phyloP scores from a whole-genome alignment of 2,329 filamentous ascomycete genomes.

The Akanthomyces dipterigenus region DNA sequence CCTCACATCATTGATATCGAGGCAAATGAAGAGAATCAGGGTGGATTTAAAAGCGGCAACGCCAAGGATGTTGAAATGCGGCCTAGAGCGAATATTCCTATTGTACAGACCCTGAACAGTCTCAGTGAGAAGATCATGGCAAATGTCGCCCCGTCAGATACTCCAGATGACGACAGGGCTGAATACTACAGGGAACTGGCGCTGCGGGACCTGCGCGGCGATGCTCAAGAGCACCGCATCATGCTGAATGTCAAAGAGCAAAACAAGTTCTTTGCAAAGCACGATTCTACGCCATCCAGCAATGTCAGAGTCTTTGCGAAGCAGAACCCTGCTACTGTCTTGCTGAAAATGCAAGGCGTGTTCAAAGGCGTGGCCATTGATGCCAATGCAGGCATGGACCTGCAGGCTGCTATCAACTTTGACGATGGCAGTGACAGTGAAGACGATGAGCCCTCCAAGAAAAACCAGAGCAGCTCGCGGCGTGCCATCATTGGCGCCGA shows the following conservation, averaged over 20 bases:
- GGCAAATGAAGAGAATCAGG: conserved; percentile 92
- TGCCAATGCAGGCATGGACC: conserved; percentile 45
- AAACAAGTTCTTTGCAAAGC: conserved; percentile 68
- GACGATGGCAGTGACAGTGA: conserved; percentile 64
- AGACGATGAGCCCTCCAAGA: conserved; percentile 45
- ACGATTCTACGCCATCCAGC: conserved; percentile 39
- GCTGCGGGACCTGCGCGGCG: conserved; percentile 72
- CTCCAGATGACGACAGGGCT: conserved; percentile 53
- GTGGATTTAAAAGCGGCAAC: conserved; percentile 74
- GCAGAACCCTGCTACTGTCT: conserved; percentile 62
- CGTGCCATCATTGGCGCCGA: conserved; percentile 58
- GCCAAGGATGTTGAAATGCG: conserved; percentile 86
- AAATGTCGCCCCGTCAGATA: conserved; percentile 73
- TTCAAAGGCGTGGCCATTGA: conserved; percentile 46
- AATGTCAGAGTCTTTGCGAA: conserved; percentile 53
- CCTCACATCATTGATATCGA: conserved; percentile 88
- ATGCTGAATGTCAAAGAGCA: conserved; percentile 85
- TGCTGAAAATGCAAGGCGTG: conserved; percentile 57
- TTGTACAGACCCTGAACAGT: conserved; percentile 81
- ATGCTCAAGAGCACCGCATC: conserved; percentile 68
- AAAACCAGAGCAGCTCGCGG: conserved; percentile 61
- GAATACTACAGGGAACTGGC: conserved; percentile 70
- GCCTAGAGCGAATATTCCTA: conserved; percentile 72
- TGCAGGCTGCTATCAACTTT: conserved; percentile 60
- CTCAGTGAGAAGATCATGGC: conserved; percentile 91